These are phyloP conservation scores for Gnomoniopsis smithogilvyi DNA, from an alignment of 2,329 filamentous ascomycete genomes.

Conservation along the genomic window DNA sequence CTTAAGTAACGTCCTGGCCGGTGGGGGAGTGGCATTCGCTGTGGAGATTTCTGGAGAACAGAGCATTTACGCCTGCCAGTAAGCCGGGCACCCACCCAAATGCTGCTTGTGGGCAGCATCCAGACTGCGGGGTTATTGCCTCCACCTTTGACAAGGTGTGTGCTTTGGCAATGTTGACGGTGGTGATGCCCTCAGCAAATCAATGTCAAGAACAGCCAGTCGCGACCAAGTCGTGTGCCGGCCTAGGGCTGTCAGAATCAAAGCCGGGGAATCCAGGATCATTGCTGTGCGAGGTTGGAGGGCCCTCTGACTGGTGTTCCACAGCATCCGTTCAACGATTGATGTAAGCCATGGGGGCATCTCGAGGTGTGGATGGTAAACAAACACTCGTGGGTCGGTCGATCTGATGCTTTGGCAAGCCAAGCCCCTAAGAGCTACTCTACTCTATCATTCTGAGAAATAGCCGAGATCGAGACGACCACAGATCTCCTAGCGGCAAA, in stretches of 20 bases:
- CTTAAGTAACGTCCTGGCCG: background rate
- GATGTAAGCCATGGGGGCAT: too few relatives aligned
- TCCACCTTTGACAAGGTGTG: constrained; percentile 5
- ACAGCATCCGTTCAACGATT: constrained; percentile 10
- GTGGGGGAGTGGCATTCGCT: background rate
- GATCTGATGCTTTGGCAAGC: background rate
- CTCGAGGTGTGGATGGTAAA: background rate
- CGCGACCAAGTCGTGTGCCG: background rate
- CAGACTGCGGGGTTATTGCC: background rate
- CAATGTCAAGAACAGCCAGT: background rate
- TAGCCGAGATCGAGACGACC: background rate
- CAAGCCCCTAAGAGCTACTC: too few relatives aligned
- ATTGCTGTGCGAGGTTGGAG: background rate
- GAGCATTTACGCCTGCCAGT: background rate
- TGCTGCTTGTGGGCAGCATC: background rate
- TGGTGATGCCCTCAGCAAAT: background rate
- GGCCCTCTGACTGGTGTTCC: constrained; percentile 4
- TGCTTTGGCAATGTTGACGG: background rate
- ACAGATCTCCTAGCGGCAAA: background rate
- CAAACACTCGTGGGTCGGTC: background rate
- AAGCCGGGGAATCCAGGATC: background rate
- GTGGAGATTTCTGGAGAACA: background rate
- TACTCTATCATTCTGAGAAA: background rate
- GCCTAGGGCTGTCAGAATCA: constrained; percentile 4
- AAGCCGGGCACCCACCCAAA: background rate